Conservation (phyloP, 306 rosid genomes). For the apple (Malus domestica) region DNA sequence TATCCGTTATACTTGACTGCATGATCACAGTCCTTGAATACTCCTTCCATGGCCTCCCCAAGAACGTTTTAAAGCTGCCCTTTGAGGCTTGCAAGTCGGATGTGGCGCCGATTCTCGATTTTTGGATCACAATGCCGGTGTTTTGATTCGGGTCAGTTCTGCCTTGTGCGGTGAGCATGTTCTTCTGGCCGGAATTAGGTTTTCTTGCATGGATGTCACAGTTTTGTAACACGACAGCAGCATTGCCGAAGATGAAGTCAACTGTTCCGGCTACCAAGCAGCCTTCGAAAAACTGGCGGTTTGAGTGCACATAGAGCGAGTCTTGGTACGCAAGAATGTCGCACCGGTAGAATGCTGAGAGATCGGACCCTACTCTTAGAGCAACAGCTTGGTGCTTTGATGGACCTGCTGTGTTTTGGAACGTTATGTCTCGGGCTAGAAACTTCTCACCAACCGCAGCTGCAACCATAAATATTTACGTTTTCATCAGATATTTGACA, state of each 20-base stretch:
- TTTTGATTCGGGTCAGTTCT: constrained; percentile 83
- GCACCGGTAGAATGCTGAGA: constrained; percentile 71
- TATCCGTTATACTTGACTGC: constrained; percentile 46
- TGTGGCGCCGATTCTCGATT: constrained; percentile 68
- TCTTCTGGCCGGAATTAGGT: constrained; percentile 72
- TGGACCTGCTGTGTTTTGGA: constrained; percentile 87
- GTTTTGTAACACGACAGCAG: constrained; percentile 63
- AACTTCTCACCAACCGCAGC: constrained; percentile 69
- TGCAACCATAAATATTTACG: constrained; percentile 20
- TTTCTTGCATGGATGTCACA: constrained; percentile 77
- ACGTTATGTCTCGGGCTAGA: constrained; percentile 62
- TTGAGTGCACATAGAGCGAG: constrained; percentile 84
- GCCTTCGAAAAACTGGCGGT: constrained; percentile 60
- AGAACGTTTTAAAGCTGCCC: constrained; percentile 44
- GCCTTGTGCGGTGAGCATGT: constrained; percentile 91
- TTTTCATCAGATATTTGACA: background rate
- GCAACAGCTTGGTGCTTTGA: constrained; percentile 96
- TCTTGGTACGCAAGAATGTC: constrained; percentile 82
- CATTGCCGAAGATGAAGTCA: constrained; percentile 85
- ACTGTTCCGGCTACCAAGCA: constrained; percentile 66
- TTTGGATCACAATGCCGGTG: constrained; percentile 84
- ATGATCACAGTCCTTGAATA: constrained; percentile 79
- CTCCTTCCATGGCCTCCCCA: constrained; percentile 89
- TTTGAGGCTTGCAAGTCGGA: constrained; percentile 39
- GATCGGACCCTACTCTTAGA: constrained; percentile 74